Evolutionary conservation across 2,329 filamentous ascomycete species (phyloP), one percentile per base, ranked within the genome.

Genomic region (Diaporthe velutina): DNA sequence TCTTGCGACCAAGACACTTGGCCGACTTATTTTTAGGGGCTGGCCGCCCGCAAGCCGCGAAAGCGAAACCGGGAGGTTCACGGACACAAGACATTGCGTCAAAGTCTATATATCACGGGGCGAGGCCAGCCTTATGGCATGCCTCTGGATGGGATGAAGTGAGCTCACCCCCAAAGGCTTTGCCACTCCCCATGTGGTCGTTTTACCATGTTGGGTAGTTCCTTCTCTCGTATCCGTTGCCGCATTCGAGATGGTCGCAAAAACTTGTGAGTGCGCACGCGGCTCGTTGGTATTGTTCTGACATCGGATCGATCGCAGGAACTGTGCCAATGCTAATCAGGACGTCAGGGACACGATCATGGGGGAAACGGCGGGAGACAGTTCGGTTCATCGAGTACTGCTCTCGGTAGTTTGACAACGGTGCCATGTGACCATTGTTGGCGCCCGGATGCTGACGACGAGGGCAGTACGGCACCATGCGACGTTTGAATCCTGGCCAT

Each of bases 81-180:
- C 64, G 45, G 64, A 54, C 45, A 54, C 64, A 40, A 54, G 64
- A 54, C 45, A 40, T 40, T 68, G 64, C 33, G 64, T 38, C 64
- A 40, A 68, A 40, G 64, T 25, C 64, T 68, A 68, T 30, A 68
- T 40, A 68, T 54, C 48, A 54, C 64, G 64, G 10, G 64, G 64
- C 2, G 15, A 22, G 25, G 48, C 64, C 64, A 68, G 64, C 64
- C 48, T 38, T 68, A 40, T 30, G 64, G 19, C 33, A 40, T 4
- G n/a, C 35, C 8, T n/a, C 10, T 52, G 5, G 61, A 52, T 68
- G 64, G 64, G 64, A 68, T 9, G 64, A 28, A 52, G 8, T 50
- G 61, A 13, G 61, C 2, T 50, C 28, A 35, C 3, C 17, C 40
- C 28, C 28, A 28, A 68, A 54, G n/a, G 28, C 6, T 17, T 40